phyloP scores from a whole-genome alignment of 768 basidiomycete species.

The Hemileccinum impolitum region DNA sequence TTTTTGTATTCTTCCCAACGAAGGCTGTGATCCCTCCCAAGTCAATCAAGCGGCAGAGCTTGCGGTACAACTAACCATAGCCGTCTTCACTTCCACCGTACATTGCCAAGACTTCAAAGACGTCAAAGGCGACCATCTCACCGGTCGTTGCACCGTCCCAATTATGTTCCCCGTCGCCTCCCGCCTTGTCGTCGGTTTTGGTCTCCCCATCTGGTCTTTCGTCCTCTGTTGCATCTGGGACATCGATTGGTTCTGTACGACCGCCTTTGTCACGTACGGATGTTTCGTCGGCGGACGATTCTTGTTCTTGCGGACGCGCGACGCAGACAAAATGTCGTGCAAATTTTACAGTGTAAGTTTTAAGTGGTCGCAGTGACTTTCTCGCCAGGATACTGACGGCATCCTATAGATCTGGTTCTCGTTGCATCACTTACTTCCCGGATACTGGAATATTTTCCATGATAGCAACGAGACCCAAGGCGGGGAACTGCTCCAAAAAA shows the following conservation, averaged over 20 bases:
- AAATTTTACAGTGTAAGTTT: constrained; percentile 37
- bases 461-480: constrained; percentile 1
- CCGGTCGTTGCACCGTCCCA: constrained; percentile 42
- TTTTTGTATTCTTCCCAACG: neutral
- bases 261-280: constrained; percentile 31
- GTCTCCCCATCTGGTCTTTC: constrained; percentile 38
- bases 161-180: constrained; percentile 39
- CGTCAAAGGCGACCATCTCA: constrained; percentile 37
- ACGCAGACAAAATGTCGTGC: constrained; percentile 33
- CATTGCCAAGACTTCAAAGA: constrained; percentile 52
- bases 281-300: constrained; percentile 35
- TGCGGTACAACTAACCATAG: constrained; percentile 35
- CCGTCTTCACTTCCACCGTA: constrained; percentile 44
- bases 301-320: constrained; percentile 24
- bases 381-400: constrained; percentile 1
- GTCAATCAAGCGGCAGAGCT: constrained; percentile 29
- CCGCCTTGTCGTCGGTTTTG: constrained; percentile 31
- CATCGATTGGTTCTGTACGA: constrained; percentile 24
- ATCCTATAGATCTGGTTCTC: constrained; percentile 33
- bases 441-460: constrained; percentile 35
- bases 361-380: neutral
- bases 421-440: constrained; percentile 33
- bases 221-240: constrained; percentile 36
- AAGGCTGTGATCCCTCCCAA: constrained; percentile 21
- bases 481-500: constrained; percentile 13